Evolutionary conservation across 2,329 filamentous ascomycete species (phyloP).

Genomic region (Fusarium euwallaceae): DNA sequence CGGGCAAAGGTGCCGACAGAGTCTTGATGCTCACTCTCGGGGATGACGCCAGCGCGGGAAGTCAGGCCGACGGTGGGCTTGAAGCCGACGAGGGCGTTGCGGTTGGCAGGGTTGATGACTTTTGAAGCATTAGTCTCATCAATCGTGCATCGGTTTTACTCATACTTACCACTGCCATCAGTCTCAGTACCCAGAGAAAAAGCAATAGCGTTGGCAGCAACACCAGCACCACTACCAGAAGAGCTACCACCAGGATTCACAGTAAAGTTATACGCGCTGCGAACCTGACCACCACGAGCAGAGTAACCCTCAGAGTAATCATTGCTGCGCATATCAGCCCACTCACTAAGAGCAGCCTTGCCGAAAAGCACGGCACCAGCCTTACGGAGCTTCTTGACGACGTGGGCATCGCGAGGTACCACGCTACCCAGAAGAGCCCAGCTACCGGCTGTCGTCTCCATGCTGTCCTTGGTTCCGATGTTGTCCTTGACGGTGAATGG

Average conservation of each 20-base stretch:
- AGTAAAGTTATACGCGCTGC: conserved; percentile 77
- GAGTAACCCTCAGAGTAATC: conserved; percentile 78
- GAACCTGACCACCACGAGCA: conserved; percentile 72
- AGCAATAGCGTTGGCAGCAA: conserved; percentile 72
- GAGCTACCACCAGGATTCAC: conserved; percentile 77
- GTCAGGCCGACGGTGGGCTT: conserved; percentile 83
- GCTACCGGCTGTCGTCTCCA: conserved; percentile 81
- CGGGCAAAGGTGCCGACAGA: conserved; percentile 76
- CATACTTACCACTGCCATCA: conserved; percentile 69
- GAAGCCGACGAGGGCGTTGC: conserved; percentile 78
- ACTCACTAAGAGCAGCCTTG: conserved; percentile 79
- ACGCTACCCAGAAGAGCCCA: conserved; percentile 75
- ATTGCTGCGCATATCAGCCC: conserved; percentile 78
- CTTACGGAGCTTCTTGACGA: conserved; percentile 71
- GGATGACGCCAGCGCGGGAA: conserved; percentile 73
- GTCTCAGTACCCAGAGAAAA: conserved; percentile 82
- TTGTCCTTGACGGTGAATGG: conserved; percentile 78
- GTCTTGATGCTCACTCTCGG: conserved; percentile 76
- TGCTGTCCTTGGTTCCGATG: conserved; percentile 81
- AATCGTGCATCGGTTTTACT: background rate
- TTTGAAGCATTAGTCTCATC: background rate
- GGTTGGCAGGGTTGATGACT: conserved; percentile 78
- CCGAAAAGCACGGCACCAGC: conserved; percentile 79
- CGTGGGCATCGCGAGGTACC: conserved; percentile 76
- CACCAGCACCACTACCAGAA: conserved; percentile 74